Base-by-base conservation (phyloP, 768 basidiomycete genomes). In the Leccinellum rugosiceps region DNA sequence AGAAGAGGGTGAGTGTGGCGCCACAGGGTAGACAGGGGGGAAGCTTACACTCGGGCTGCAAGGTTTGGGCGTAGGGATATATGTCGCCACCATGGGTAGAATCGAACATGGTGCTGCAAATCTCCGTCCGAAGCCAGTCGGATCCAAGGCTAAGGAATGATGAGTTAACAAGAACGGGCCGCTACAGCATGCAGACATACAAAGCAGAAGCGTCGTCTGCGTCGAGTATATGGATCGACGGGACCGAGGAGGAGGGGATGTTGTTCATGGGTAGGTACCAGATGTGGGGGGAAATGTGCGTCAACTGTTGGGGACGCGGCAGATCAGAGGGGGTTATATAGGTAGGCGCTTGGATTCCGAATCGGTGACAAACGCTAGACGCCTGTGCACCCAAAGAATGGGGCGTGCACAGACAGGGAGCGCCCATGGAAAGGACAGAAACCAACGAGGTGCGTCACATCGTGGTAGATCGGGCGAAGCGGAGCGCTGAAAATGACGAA, bases 301-400 rank as follows among this genome's bases (percentile, higher is more conserved):
- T 28, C 56, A 60, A 46, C 59, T 35, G 57, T n/a, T 50, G 52
- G 53, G 38, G 13, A 13, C 32, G 50, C 41, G 41, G 34, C 4
- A 43, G 46, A 55, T 38, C 17, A 32, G 34, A 3, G 51, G n/a
- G 9, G 26, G 4, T 67, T 70, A 63, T 68, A 68, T 68, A 48
- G 31, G 28, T 6, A 34, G 32, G 25, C 60, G 53, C 55, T 28
- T 43, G 47, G 3, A 6, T 59, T 66, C 38, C 56, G 14, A 23
- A 55, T 57, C 57, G 9, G 31, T 17, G 35, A 60, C 21, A 43
- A 34, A 53, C 63, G 57, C 59, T 23, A 47, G 51, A 55, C 64
- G 63, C 53, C 64, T 48, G 47, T 9, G 4, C 19, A 38, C 31
- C 62, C 17, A 57, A 43, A n/a, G 15, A 26, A 9, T 26, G 10